Conservation (phyloP, 108 stramenopile genomes). For the Phaeodactylum tricornutum region DNA sequence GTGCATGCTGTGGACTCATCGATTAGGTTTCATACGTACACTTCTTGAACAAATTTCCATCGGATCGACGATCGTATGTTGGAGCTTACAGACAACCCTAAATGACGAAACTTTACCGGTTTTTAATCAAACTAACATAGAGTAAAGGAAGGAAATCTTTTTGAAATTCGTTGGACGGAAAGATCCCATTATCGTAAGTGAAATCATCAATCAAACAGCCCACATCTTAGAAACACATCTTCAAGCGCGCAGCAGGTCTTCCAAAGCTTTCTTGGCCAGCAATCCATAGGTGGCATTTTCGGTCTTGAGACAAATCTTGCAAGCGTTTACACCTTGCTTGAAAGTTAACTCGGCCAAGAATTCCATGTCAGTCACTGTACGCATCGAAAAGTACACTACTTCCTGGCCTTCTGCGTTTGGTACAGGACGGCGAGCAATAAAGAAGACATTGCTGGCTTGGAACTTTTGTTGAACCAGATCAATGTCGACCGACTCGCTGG, state of each 20-base stretch:
- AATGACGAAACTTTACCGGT: no score
- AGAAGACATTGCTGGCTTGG: conserved; percentile 67
- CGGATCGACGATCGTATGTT: no score
- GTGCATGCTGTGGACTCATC: no score
- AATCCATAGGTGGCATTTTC: conserved; percentile 58
- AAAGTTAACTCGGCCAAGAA: conserved; percentile 91
- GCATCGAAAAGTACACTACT: conserved; percentile 85
- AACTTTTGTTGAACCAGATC: conserved; percentile 76
- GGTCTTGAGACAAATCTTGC: conserved; percentile 89
- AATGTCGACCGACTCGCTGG: conserved; percentile 57
- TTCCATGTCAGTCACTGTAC: conserved; percentile 60
- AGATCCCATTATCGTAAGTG: no score
- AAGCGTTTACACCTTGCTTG: conserved; percentile 83
- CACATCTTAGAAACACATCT: not conserved
- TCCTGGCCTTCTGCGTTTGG: conserved; percentile 88
- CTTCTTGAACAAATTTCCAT: no score
- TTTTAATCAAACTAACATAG: no score
- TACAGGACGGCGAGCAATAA: conserved; percentile 89
- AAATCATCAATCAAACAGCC: no score
- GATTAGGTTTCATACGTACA: no score
- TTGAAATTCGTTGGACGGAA: no score
- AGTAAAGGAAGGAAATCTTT: no score
- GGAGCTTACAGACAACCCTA: no score
- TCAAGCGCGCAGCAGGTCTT: conserved; percentile 54
- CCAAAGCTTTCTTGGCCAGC: conserved; percentile 71